These are phyloP conservation scores for Oxytropis ochrocephala DNA, from an alignment of 306 rosid genomes.

Conservation along the genomic window DNA sequence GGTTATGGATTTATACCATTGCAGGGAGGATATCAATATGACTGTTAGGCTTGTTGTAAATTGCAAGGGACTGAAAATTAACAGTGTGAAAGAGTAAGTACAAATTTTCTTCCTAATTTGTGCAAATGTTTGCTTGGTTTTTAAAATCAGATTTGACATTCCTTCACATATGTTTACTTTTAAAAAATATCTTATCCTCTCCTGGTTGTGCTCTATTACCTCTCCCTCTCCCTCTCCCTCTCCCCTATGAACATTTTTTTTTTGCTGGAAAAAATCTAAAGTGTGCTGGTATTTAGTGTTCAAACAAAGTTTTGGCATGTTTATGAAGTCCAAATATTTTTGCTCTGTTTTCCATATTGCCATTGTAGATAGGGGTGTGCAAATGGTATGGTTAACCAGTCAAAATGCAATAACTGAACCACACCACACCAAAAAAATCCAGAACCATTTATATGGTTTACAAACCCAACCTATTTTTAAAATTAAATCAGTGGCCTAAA, in stretches of 20 bases:
- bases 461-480: too few relatives aligned
- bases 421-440: too few relatives aligned
- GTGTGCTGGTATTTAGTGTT: background rate
- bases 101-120: conserved; percentile 8
- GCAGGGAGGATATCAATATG: conserved; percentile 85
- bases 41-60: conserved; percentile 86
- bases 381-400: too few relatives aligned
- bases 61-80: conserved; percentile 71
- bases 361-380: too few relatives aligned
- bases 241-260: background rate
- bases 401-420: too few relatives aligned
- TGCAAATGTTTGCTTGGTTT: background rate
- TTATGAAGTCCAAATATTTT: conserved; percentile 2
- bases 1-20: conserved; percentile 15
- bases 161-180: background rate
- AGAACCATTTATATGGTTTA: too few relatives aligned
- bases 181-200: background rate
- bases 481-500: too few relatives aligned
- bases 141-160: background rate
- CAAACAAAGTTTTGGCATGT: background rate
- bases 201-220: conserved; percentile 3
- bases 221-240: background rate
- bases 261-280: background rate
- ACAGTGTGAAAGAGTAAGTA: conserved; percentile 72
- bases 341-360: background rate